These are phyloP conservation scores for Metschnikowia baotianmanensis DNA, from an alignment of 805 yeast genomes.

Conservation along the genomic window DNA sequence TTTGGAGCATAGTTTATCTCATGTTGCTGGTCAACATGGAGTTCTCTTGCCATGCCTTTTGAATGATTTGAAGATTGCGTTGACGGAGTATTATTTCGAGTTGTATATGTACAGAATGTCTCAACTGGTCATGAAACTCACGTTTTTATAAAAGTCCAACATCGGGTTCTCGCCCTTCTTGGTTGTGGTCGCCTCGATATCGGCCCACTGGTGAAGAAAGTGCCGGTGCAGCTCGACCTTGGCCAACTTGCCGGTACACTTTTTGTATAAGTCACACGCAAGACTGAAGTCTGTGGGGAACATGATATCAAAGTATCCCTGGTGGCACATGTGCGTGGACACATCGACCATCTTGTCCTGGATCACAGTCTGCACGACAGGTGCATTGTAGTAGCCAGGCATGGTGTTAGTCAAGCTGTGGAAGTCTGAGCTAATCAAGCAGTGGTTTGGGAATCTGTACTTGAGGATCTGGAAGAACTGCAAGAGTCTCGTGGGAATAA, in stretches of 20 bases:
- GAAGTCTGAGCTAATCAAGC: constrained; percentile 72
- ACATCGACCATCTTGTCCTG: constrained; percentile 66
- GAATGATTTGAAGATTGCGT: too few species aligned
- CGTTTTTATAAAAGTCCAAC: constrained; percentile 74
- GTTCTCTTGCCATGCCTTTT: neutral
- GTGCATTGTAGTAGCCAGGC: constrained; percentile 60
- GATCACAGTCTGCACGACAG: constrained; percentile 77
- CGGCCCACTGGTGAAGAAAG: constrained; percentile 71
- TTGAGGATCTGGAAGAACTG: constrained; percentile 63
- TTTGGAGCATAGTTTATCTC: neutral
- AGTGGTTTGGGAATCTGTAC: constrained; percentile 71
- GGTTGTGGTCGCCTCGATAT: constrained; percentile 61
- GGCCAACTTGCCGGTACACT: constrained; percentile 60
- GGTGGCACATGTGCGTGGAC: constrained; percentile 75
- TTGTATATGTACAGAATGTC: neutral
- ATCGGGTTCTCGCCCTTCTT: constrained; percentile 81
- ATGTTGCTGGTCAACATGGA: neutral
- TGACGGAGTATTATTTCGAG: neutral
- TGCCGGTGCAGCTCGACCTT: constrained; percentile 57
- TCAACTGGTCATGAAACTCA: constrained; percentile 58
- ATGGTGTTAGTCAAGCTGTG: constrained; percentile 44
- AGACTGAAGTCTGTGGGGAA: constrained; percentile 76
- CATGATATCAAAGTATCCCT: constrained; percentile 84
- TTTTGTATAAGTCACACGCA: constrained; percentile 58
- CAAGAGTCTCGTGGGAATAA: constrained; percentile 72